Evolutionary conservation across 441 rosid species (phyloP).

Genomic region (Populus tomentosa): DNA sequence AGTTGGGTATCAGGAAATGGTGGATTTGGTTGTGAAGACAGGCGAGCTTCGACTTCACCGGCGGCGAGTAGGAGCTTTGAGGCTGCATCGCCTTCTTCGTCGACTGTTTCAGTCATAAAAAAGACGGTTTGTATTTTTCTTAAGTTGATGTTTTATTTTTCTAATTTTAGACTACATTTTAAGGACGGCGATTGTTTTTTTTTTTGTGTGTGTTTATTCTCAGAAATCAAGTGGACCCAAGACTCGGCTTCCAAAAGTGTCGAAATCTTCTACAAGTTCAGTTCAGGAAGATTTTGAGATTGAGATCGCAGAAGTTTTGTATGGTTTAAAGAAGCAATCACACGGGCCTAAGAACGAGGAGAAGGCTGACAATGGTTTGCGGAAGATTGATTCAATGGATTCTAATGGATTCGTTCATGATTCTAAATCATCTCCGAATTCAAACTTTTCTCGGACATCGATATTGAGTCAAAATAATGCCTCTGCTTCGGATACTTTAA

Average conservation of each 20-base stretch:
- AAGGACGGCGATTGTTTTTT: neutral
- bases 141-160: neutral
- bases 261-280: conserved; percentile 36
- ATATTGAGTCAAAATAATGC: neutral
- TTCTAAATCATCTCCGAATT: conserved; percentile 20
- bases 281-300: conserved; percentile 63
- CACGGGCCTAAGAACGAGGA: conserved; percentile 51
- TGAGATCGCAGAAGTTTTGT: conserved; percentile 82
- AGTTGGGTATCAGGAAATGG: conserved; percentile 53
- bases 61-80: conserved; percentile 53
- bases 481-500: conserved; percentile 19
- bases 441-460: conserved; percentile 12
- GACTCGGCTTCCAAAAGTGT: conserved; percentile 48
- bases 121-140: conserved; percentile 47
- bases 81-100: conserved; percentile 45
- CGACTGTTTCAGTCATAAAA: conserved; percentile 56
- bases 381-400: conserved; percentile 25
- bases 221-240: conserved; percentile 55
- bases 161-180: neutral
- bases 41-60: conserved; percentile 64
- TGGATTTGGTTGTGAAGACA: conserved; percentile 43
- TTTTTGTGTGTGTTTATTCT: conserved; percentile 12
- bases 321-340: conserved; percentile 74
- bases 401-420: conserved; percentile 20
- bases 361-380: conserved; percentile 21